phyloP scores from a whole-genome alignment of 2,329 filamentous ascomycete genomes.

The Beauveria sp. region DNA sequence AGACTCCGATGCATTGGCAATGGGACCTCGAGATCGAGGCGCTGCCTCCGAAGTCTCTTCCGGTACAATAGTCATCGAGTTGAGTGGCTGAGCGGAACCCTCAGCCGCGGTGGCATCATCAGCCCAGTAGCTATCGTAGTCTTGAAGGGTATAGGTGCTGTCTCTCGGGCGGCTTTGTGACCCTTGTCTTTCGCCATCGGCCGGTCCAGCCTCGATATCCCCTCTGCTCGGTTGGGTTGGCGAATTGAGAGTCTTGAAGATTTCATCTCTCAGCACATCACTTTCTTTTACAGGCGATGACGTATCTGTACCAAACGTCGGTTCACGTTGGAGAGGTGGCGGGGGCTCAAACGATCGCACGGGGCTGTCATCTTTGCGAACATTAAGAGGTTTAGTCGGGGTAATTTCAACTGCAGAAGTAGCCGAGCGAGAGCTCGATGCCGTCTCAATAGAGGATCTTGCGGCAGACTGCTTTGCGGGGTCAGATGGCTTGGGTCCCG shows the following conservation, averaged over 20 bases:
- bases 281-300: conserved; percentile 58
- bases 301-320: conserved; percentile 40
- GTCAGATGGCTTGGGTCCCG: background rate
- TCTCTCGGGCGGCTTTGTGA: conserved; percentile 30
- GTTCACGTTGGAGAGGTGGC: conserved; percentile 31
- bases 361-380: conserved; percentile 27
- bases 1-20: background rate
- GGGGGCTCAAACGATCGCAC: conserved; percentile 28
- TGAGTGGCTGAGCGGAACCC: background rate
- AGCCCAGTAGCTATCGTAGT: conserved; percentile 62
- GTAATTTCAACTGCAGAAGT: conserved; percentile 22
- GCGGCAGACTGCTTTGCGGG: background rate
- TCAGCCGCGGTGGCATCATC: conserved; percentile 19
- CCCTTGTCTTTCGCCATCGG: background rate
- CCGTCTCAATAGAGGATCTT: background rate
- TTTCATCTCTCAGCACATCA: conserved; percentile 65
- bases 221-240: background rate
- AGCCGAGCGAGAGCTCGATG: background rate
- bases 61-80: background rate
- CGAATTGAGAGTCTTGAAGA: conserved; percentile 60
- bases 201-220: background rate
- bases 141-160: conserved; percentile 56
- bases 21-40: background rate
- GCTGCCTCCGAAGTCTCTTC: background rate
- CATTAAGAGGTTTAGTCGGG: conserved; percentile 39